Percentiles rank a stretch among this genome's conserved stretches.
Conservation (phyloP, 768 basidiomycete genomes). For the Pleurotus ostreatus region DNA sequence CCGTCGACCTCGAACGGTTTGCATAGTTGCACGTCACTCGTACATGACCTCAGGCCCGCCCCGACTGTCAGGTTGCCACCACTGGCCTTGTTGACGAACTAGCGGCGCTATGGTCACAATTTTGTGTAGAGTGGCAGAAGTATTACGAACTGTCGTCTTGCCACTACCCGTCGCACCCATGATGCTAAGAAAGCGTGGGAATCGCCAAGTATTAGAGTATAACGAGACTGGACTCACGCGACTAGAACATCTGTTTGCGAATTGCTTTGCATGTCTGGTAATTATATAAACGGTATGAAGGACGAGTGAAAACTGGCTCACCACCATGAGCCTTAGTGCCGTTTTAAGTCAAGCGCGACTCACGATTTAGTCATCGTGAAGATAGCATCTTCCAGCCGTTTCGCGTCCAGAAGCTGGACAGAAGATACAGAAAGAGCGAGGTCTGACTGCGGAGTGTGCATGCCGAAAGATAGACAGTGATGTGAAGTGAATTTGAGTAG, state of each 20-base stretch:
- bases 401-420: no score
- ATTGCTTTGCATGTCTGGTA: no score
- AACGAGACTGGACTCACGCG: background rate
- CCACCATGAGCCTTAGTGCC: background rate
- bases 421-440: no score
- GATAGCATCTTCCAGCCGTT: no score
- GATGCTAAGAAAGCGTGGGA: background rate
- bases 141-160: background rate
- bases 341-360: no score
- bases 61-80: conserved; percentile 45
- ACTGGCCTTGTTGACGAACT: conserved; percentile 56
- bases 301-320: background rate
- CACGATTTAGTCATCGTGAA: no score
- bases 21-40: conserved; percentile 38
- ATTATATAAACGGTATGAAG: background rate
- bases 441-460: no score
- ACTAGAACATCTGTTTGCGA: background rate
- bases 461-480: no score
- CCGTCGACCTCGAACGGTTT: conserved; percentile 40
- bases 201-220: background rate
- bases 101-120: background rate
- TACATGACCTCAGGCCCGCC: conserved; percentile 45
- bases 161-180: conserved; percentile 7
- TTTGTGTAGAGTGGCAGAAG: background rate
- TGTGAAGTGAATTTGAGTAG: no score